These are phyloP conservation scores for Penicillium sp. DNA, from an alignment of 2,329 filamentous ascomycete species.

Conservation along the genomic window DNA sequence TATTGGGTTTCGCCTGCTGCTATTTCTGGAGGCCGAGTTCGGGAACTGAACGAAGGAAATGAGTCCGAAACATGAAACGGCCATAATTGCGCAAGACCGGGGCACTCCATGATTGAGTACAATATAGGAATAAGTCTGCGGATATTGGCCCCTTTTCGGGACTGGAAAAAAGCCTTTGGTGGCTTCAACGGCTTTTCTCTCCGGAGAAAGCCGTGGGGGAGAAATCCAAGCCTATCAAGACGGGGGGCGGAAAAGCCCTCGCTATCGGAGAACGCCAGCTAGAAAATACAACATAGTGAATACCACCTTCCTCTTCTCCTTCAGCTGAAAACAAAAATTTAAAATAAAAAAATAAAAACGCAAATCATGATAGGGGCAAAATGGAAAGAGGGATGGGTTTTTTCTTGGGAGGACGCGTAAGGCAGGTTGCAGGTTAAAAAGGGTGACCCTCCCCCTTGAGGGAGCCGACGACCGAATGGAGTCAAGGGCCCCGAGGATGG, in stretches of 20 bases:
- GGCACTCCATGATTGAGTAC: neutral
- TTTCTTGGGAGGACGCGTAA: conserved; percentile 30
- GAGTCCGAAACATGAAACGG: neutral
- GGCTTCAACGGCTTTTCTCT: conserved; percentile 6
- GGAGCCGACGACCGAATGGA: conserved; percentile 21
- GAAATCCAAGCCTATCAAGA: neutral
- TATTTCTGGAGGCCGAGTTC: conserved; percentile 1
- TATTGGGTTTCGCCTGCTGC: neutral
- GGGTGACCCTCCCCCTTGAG: conserved; percentile 12
- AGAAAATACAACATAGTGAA: neutral
- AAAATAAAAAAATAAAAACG: neutral
- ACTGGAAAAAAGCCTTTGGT: neutral
- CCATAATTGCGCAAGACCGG: conserved; percentile 1
- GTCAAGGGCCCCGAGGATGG: conserved; percentile 33
- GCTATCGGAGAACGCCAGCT: neutral
- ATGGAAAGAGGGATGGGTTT: conserved; percentile 1
- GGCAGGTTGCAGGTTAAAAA: conserved; percentile 27
- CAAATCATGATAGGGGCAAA: conserved; percentile 5
- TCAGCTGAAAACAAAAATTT: neutral
- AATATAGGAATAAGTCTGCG: neutral
- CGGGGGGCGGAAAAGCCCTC: neutral
- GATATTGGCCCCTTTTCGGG: neutral
- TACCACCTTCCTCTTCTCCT: conserved; percentile 17
- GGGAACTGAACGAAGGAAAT: neutral
- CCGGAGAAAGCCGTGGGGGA: neutral